A percentile compares a stretch with the other conserved stretches of the same genome.
These are phyloP conservation scores for Athelia sp. DNA, from an alignment of 1,284 basidiomycete species.

Conservation along the genomic window DNA sequence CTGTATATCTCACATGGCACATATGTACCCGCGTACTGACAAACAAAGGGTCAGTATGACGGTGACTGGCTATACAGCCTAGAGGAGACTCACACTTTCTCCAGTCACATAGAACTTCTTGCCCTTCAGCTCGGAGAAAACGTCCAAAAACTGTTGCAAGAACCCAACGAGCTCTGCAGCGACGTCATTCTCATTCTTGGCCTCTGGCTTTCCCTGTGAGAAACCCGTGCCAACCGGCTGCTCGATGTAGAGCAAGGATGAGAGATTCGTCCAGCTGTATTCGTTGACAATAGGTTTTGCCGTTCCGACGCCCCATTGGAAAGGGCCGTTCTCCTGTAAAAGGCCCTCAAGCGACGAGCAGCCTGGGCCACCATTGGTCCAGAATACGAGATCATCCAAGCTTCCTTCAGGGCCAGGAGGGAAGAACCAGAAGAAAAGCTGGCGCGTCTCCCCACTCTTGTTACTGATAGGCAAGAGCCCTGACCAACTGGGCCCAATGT, in stretches of 20 bases:
- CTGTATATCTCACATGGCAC: conserved; percentile 44
- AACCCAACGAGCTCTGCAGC: conserved; percentile 63
- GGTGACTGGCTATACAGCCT: not conserved
- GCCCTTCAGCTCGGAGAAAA: conserved; percentile 65
- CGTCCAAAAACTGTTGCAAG: conserved; percentile 68
- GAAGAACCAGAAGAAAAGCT: conserved; percentile 89
- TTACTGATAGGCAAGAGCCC: conserved; percentile 68
- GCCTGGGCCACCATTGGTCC: conserved; percentile 53
- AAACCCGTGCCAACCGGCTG: conserved; percentile 85
- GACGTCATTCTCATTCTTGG: conserved; percentile 39
- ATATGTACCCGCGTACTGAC: conserved; percentile 57
- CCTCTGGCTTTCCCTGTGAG: conserved; percentile 67
- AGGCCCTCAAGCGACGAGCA: conserved; percentile 78
- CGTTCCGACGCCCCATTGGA: conserved; percentile 64
- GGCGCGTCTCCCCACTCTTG: conserved; percentile 52
- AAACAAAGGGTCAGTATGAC: conserved; percentile 1
- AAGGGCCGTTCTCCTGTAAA: conserved; percentile 80
- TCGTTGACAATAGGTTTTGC: conserved; percentile 64
- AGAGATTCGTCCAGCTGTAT: conserved; percentile 79
- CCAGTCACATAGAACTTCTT: conserved; percentile 67
- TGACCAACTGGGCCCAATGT: conserved; percentile 72
- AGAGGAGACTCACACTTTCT: conserved; percentile 54
- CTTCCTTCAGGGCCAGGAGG: conserved; percentile 70
- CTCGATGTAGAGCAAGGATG: conserved; percentile 77
- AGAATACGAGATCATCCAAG: conserved; percentile 68